Conservation (phyloP, 768 basidiomycete genomes). For the Roridomyces roridus region DNA sequence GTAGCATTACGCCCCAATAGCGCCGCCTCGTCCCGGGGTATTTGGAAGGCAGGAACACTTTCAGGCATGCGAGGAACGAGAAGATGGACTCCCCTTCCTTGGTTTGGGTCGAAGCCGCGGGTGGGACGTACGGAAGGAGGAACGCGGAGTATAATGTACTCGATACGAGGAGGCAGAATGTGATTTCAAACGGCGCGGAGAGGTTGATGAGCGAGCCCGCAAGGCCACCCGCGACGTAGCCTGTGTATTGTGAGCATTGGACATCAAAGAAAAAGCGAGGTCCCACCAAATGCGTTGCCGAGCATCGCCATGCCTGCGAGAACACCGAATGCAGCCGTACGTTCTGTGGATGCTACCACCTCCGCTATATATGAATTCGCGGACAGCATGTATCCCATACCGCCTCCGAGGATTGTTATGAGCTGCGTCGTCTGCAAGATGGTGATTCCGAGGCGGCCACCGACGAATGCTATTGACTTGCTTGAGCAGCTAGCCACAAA, state of each 20-base stretch:
- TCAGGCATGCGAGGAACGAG: conserved; percentile 9
- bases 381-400: conserved; percentile 14
- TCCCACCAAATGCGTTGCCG: conserved; percentile 17
- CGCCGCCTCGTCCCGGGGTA: conserved; percentile 2
- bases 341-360: conserved; percentile 12
- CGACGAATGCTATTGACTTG: conserved; percentile 13
- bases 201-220: conserved; percentile 7
- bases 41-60: conserved; percentile 13
- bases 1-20: conserved; percentile 14
- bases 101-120: neutral
- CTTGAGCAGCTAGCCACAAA: neutral
- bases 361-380: conserved; percentile 24
- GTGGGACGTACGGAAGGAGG: conserved; percentile 17
- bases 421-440: conserved; percentile 21
- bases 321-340: conserved; percentile 22
- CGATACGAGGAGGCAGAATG: conserved; percentile 20
- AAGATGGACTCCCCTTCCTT: neutral
- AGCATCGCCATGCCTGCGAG: conserved; percentile 20
- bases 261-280: neutral
- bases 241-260: neutral
- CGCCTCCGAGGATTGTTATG: conserved; percentile 22
- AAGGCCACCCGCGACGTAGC: conserved; percentile 19
- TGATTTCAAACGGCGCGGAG: conserved; percentile 22
- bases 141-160: conserved; percentile 11
- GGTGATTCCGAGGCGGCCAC: conserved; percentile 18